phyloP scores from a whole-genome alignment of 768 basidiomycete genomes.

The Mycena polygramma region DNA sequence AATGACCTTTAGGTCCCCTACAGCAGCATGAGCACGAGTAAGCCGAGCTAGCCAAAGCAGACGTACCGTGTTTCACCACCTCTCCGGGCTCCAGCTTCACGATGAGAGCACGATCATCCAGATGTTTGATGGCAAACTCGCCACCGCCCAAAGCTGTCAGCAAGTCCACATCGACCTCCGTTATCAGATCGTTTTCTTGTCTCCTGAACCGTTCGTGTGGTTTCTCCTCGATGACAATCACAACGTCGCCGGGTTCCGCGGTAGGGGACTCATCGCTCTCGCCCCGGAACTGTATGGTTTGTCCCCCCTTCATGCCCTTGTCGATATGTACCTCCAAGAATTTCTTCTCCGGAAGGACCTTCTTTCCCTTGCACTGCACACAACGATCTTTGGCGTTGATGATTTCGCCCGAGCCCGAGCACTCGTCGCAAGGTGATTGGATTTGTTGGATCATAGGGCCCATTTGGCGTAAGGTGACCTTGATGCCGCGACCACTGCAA shows the following conservation, averaged over 20 bases:
- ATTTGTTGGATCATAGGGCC: conserved; percentile 99
- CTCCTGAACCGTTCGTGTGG: conserved; percentile 90
- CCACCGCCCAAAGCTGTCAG: conserved; percentile 95
- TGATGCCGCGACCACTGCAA: conserved; percentile 93
- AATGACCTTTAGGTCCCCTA: conserved; percentile 92
- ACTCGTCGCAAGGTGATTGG: conserved; percentile 94
- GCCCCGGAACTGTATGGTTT: conserved; percentile 89
- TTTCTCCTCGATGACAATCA: conserved; percentile 95
- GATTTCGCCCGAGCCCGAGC: conserved; percentile 92
- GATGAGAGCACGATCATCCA: conserved; percentile 91
- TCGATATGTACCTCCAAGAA: conserved; percentile 98
- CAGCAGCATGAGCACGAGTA: conserved; percentile 22
- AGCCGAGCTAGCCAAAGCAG: neutral
- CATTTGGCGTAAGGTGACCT: conserved; percentile 94
- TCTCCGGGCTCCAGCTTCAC: conserved; percentile 91
- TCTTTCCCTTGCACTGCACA: conserved; percentile 94
- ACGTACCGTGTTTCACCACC: conserved; percentile 91
- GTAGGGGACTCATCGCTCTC: conserved; percentile 95
- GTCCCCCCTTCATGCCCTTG: conserved; percentile 96
- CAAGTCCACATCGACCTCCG: conserved; percentile 92
- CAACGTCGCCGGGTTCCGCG: conserved; percentile 92
- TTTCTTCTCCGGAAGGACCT: conserved; percentile 94
- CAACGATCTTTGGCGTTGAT: conserved; percentile 96
- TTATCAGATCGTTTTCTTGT: conserved; percentile 88
- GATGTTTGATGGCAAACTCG: conserved; percentile 88